A percentile compares a stretch with the other conserved stretches of the same genome.
Conservation (phyloP, 306 rosid genomes). For the Prunus padus region DNA sequence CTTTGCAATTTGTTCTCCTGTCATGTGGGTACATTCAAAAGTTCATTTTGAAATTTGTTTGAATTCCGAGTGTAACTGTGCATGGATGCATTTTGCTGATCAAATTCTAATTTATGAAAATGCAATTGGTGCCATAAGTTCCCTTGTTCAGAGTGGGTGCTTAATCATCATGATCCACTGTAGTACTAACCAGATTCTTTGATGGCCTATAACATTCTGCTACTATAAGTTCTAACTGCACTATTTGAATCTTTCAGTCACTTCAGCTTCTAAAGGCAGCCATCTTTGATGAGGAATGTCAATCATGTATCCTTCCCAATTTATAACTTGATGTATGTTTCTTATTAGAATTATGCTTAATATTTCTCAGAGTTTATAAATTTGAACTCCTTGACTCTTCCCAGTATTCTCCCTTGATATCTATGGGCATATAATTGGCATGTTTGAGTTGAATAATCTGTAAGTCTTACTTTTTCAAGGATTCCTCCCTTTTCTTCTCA, state of each 20-base stretch:
- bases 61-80: neutral
- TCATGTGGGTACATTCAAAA: neutral
- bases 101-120: neutral
- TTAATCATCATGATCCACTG: neutral
- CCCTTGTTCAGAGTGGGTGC: neutral
- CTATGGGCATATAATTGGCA: slow-evolving; percentile 90
- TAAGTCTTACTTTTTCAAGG: slow-evolving; percentile 35
- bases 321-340: slow-evolving; percentile 19
- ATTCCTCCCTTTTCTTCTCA: slow-evolving; percentile 5
- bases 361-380: slow-evolving; percentile 21
- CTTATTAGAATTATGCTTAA: slow-evolving; percentile 19
- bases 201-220: neutral
- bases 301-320: slow-evolving; percentile 77
- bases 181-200: neutral
- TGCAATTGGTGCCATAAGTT: neutral
- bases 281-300: slow-evolving; percentile 76
- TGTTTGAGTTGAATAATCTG: slow-evolving; percentile 98
- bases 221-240: slow-evolving; percentile 16
- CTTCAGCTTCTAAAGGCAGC: slow-evolving; percentile 81
- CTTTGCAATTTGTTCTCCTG: neutral
- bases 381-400: slow-evolving; percentile 52
- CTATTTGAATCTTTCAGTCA: slow-evolving; percentile 64
- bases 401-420: slow-evolving; percentile 90
- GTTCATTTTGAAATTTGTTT: neutral
- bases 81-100: neutral